Percentiles rank a stretch among this genome's conserved stretches.
These are phyloP conservation scores for Solanum chmielewskii DNA, from an alignment of 257 asterid species.

Conservation along the genomic window DNA sequence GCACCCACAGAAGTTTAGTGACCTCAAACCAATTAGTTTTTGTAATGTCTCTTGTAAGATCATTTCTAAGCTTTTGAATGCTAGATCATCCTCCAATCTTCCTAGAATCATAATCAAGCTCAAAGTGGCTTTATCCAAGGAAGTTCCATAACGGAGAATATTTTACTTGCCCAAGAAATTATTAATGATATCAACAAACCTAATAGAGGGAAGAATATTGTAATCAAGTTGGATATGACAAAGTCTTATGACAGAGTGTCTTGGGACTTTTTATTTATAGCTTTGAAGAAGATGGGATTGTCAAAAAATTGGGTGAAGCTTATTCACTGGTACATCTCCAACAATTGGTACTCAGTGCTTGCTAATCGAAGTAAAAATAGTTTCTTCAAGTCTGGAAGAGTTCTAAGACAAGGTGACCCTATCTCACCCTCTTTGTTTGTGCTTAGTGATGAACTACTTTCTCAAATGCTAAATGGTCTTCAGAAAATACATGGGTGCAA, in stretches of 20 bases:
- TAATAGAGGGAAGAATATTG: background rate
- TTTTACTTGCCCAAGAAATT: too few species aligned
- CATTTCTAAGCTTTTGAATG: background rate
- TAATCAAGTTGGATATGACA: too few species aligned
- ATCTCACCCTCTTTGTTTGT: too few species aligned
- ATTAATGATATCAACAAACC: too few species aligned
- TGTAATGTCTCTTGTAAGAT: background rate
- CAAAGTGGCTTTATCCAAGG: background rate
- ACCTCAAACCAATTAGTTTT: background rate
- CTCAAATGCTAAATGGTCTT: too few species aligned
- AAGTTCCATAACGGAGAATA: background rate
- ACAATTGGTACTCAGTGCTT: background rate
- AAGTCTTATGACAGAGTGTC: background rate
- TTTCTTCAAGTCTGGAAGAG: too few species aligned
- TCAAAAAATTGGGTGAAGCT: background rate
- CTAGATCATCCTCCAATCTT: background rate
- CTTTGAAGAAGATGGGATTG: background rate
- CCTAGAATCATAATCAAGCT: background rate
- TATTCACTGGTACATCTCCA: background rate
- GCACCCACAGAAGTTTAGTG: background rate
- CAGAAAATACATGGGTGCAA: too few species aligned
- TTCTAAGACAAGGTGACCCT: too few species aligned
- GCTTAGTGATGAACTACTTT: too few species aligned
- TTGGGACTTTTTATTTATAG: background rate
- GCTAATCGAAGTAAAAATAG: background rate